A percentile compares a stretch with the other conserved stretches of the same genome.
These are phyloP conservation scores for Neurospora sp. DNA, from an alignment of 495 filamentous ascomycete species.

Conservation along the genomic window DNA sequence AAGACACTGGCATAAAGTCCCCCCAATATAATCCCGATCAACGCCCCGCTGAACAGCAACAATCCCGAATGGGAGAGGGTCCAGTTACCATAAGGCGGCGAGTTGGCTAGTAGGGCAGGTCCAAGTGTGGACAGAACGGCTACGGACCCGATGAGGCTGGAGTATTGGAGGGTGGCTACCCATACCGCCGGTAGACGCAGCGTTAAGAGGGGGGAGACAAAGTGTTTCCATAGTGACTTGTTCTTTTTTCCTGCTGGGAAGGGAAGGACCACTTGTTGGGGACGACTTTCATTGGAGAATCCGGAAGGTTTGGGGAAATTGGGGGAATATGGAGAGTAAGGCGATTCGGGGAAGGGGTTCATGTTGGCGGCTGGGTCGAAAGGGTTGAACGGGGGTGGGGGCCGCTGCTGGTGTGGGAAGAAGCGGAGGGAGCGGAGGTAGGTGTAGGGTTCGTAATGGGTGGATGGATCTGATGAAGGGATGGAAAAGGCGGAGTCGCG, in stretches of 20 bases:
- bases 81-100: conserved; percentile 18
- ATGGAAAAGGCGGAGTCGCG: background rate
- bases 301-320: background rate
- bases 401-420: background rate
- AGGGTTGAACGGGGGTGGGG: background rate
- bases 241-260: background rate
- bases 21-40: conserved; percentile 16
- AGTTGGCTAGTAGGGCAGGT: conserved; percentile 11
- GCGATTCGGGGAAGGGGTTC: background rate
- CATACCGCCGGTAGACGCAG: conserved; percentile 16
- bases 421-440: conserved; percentile 11
- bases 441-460: conserved; percentile 9
- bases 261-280: background rate
- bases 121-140: conserved; percentile 21
- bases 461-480: background rate
- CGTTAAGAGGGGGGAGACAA: conserved; percentile 16
- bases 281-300: background rate
- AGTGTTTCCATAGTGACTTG: conserved; percentile 1
- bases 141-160: conserved; percentile 14
- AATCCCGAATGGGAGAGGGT: conserved; percentile 10
- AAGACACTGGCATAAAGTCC: conserved; percentile 6
- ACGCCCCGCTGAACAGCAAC: conserved; percentile 14
- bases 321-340: background rate
- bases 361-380: background rate
- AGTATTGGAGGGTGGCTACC: conserved; percentile 22